A percentile compares a stretch with the other conserved stretches of the same genome.
These are phyloP conservation scores for Strobilomyces echinocephalus DNA, from an alignment of 768 basidiomycete genomes.

Conservation along the genomic window DNA sequence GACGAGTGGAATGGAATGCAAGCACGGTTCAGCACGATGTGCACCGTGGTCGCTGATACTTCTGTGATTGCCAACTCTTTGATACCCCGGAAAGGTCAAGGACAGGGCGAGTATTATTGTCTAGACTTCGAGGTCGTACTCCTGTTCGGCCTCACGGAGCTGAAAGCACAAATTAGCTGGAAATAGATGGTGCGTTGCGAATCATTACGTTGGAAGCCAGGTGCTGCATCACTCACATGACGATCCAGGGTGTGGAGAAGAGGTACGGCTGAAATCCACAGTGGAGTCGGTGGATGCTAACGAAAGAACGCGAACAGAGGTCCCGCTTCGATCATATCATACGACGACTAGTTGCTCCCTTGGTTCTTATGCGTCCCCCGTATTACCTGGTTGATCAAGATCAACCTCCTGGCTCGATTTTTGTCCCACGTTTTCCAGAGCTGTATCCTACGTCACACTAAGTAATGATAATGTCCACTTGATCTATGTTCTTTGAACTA, in stretches of 20 bases:
- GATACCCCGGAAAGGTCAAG: neutral
- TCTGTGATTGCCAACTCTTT: constrained; percentile 5
- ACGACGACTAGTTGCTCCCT: too few species aligned
- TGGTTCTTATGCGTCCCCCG: too few species aligned
- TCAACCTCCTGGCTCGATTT: too few species aligned
- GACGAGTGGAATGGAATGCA: neutral
- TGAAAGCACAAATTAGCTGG: constrained; percentile 44
- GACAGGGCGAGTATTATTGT: constrained; percentile 10
- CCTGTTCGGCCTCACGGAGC: constrained; percentile 40
- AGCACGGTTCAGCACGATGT: constrained; percentile 10
- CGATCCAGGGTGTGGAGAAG: constrained; percentile 16
- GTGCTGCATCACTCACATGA: neutral
- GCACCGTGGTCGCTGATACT: constrained; percentile 9
- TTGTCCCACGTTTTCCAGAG: too few species aligned
- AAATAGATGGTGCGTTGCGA: neutral
- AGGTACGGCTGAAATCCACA: constrained; percentile 4
- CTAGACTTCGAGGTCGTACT: constrained; percentile 33
- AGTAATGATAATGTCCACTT: too few species aligned
- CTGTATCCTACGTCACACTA: too few species aligned
- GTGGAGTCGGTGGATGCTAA: too few species aligned
- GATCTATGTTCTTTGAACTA: too few species aligned
- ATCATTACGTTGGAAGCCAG: too few species aligned
- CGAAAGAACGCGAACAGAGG: too few species aligned
- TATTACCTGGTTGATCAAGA: too few species aligned
- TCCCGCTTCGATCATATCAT: too few species aligned